Evolutionary conservation across 2,329 filamentous ascomycete species (phyloP), one percentile per base, ranked within the genome.

Genomic region (Curvularia sp.): DNA sequence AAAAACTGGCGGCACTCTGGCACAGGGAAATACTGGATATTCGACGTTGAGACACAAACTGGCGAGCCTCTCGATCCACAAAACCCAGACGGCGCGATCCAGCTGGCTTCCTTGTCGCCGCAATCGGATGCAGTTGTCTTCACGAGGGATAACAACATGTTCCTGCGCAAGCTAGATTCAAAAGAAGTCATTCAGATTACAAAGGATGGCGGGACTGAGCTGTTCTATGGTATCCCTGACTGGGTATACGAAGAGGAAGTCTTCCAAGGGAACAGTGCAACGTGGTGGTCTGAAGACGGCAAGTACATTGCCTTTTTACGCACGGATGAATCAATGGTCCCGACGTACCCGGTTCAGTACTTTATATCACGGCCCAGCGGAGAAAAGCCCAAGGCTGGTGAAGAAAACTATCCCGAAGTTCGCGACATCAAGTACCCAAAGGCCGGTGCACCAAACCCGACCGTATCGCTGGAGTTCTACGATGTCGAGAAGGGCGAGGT

Each of bases 371-470:
- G 92, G 42, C 94, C 95, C 2, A 96, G 91, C 65, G 92, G 92
- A 25, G 84, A 86, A 47, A 64, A 83, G 47, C 88, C 92, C 3
- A 76, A 81, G 8, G 79, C 84, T 1, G 93, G 92, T 19, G 86
- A 96, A 65, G 93, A 97, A 74, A 88, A 87, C 51, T 99, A 99
- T 73, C 95, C 95, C 0, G 93, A 98, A 72, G 88, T 94, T 34
- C 87, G 89, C 63, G 82, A 93, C 68, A 96, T 99, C 85, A 99
- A 99, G 78, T 99, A 99, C 71, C 96, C 95, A 47, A 98, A 98
- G 77, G 90, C 95, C 19, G 96, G 95, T 3, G 89, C 93, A 2
- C 93, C 94, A 46, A 99, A 99, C 75, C 95, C 95, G 0, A 86
- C 91, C 13, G 94, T 99, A 3, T 88, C 92, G 60, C 80, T 99